Evolutionary conservation across 2,329 filamentous ascomycete genomes (phyloP), one percentile per base, ranked within the genome.

Genomic region (Nothophoma quercina): DNA sequence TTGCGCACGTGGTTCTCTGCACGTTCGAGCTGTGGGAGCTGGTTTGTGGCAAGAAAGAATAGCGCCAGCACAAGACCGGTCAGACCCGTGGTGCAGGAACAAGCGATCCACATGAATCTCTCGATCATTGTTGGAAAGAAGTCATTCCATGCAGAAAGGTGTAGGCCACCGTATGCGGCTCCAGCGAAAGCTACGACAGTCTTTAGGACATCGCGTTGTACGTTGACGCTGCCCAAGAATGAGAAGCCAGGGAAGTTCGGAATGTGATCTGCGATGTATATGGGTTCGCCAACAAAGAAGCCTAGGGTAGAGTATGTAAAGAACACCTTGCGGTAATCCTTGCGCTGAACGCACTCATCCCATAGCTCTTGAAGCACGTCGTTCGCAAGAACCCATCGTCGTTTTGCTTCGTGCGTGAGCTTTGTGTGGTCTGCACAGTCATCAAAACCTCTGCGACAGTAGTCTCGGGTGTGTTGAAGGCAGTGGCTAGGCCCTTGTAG

Each of bases 131-230:
- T 61, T 10, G 69, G 66, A 19, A 71, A 72, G 35, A 45, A 59
- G 19, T 64, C 60, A 44, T 68, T 59, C 68, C 67, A 72, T 2
- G 67, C 68, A 4, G 66, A 55, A 5, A 67, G 54, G 45, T 72
- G 69, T 6, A 72, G 51, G 10, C 54, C 67, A 15, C 66, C 64
- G 44, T 68, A 72, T 8, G 56, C 62, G 23, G 67, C 55, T 19
- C 52, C 63, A 10, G 65, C 62, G 16, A 68, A 58, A 22, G 64
- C 65, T 12, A 68, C 58, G 1, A 60, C 55, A 3, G 58, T 59
- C 46, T 59, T 63, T 26, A 58, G 44, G 29, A 32, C 40, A 32
- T 58, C 64, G 33, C 51, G 63, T 42, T 55, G 63, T 26, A 58
- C 58, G 49, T 60, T 69, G 30, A 56, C 57, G 21, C 42, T 62